Evolutionary conservation across 1,284 basidiomycete genomes (phyloP).

Genomic region (Athelia sp.): DNA sequence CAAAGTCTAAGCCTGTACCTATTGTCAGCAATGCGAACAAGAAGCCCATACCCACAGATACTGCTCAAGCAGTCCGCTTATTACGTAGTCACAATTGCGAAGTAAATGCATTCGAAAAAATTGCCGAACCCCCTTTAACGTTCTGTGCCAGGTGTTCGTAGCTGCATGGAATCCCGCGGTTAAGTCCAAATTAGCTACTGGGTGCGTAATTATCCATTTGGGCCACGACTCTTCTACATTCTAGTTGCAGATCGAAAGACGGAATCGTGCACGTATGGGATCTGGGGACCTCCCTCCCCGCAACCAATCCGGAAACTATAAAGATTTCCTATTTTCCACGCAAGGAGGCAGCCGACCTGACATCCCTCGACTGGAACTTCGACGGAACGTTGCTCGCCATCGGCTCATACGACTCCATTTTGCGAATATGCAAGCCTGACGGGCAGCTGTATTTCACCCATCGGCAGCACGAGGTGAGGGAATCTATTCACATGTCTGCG

Average conservation of each 20-base stretch:
- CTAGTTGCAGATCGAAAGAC: conserved; percentile 61
- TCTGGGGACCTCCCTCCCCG: conserved; percentile 26
- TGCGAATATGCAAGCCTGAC: conserved; percentile 55
- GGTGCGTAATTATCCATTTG: conserved; percentile 37
- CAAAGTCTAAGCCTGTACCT: no score
- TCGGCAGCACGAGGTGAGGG: conserved; percentile 57
- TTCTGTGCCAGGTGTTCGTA: conserved; percentile 60
- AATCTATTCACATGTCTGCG: conserved; percentile 4
- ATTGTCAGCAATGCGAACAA: neutral
- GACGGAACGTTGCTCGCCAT: conserved; percentile 71
- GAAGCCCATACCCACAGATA: conserved; percentile 21
- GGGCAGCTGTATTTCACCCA: conserved; percentile 59
- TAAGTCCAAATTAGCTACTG: conserved; percentile 64
- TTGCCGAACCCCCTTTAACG: conserved; percentile 3
- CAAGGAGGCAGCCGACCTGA: conserved; percentile 51
- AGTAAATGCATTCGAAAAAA: conserved; percentile 28
- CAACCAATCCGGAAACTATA: conserved; percentile 18
- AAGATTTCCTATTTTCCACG: neutral
- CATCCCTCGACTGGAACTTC: conserved; percentile 68
- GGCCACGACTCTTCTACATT: conserved; percentile 2
- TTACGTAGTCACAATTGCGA: conserved; percentile 60
- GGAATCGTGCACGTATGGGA: conserved; percentile 74
- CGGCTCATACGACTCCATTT: conserved; percentile 67
- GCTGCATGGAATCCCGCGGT: conserved; percentile 74
- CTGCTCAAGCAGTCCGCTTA: conserved; percentile 40